A percentile compares a stretch with the other conserved stretches of the same genome.
Evolutionary conservation across 805 yeast genomes (phyloP).

Genomic region (Teunomyces atbi): DNA sequence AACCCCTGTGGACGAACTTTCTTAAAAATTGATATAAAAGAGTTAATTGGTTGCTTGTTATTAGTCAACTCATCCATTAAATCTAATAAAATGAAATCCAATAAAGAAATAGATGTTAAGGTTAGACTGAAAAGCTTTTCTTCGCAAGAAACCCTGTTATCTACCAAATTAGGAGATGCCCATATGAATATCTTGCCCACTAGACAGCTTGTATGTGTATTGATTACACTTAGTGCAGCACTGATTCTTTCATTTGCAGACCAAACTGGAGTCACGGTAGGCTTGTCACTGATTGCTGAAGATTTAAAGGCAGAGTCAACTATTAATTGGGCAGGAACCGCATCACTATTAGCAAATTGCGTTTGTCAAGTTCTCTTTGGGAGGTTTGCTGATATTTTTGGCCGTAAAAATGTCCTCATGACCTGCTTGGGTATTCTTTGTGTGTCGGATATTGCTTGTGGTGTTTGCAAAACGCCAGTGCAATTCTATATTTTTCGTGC

Average conservation of each 20-base stretch:
- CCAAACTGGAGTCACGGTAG: slow-evolving; percentile 49
- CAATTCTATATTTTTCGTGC: slow-evolving; percentile 54
- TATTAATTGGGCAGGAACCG: slow-evolving; percentile 61
- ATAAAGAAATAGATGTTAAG: background rate
- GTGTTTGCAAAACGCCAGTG: slow-evolving; percentile 47
- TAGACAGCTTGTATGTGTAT: slow-evolving; percentile 35
- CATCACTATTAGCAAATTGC: slow-evolving; percentile 49
- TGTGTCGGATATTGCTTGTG: slow-evolving; percentile 49
- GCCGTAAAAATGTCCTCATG: slow-evolving; percentile 46
- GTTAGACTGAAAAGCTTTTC: slow-evolving; percentile 1
- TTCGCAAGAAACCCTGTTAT: slow-evolving; percentile 1
- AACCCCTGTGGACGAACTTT: background rate
- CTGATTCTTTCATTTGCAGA: slow-evolving; percentile 46
- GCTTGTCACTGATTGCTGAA: slow-evolving; percentile 47
- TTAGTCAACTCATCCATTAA: background rate
- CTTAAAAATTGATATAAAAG: background rate
- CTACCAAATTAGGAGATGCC: slow-evolving; percentile 31
- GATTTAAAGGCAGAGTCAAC: slow-evolving; percentile 47
- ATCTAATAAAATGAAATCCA: background rate
- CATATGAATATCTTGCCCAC: slow-evolving; percentile 42
- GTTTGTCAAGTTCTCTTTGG: slow-evolving; percentile 55
- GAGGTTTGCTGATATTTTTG: slow-evolving; percentile 54
- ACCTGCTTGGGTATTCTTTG: slow-evolving; percentile 38
- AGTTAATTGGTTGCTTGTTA: background rate
- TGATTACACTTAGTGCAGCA: slow-evolving; percentile 38